phyloP scores from a whole-genome alignment of 148 eudicot species.

The Chenopodium quinoa region DNA sequence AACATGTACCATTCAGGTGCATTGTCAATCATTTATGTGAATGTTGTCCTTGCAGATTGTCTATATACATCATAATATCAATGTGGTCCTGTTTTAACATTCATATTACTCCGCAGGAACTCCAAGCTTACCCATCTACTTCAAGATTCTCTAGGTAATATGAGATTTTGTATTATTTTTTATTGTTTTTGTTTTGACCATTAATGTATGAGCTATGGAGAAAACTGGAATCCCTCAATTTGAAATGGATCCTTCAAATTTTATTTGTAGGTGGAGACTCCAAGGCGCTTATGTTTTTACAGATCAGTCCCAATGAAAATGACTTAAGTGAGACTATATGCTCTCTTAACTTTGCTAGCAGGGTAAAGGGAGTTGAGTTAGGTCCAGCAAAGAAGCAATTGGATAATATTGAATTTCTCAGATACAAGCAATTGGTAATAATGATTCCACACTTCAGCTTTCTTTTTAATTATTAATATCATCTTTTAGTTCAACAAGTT shows the following conservation, averaged over 20 bases:
- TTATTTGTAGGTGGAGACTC: slow-evolving; percentile 80
- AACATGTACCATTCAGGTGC: slow-evolving; percentile 84
- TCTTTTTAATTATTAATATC: neutral
- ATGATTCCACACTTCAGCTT: neutral
- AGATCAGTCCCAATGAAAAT: slow-evolving; percentile 86
- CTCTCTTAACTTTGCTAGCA: slow-evolving; percentile 88
- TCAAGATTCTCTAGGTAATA: slow-evolving; percentile 92
- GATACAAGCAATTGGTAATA: slow-evolving; percentile 80
- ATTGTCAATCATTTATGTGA: neutral
- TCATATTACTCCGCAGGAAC: slow-evolving; percentile 49
- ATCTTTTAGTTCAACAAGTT: neutral
- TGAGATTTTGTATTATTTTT: neutral
- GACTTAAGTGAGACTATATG: slow-evolving; percentile 88
- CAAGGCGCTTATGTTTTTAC: slow-evolving; percentile 93
- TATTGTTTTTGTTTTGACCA: neutral
- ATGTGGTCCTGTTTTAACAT: slow-evolving; percentile 6
- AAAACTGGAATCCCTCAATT: neutral
- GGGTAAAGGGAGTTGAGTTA: slow-evolving; percentile 94
- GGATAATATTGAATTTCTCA: slow-evolving; percentile 65
- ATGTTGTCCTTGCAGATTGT: neutral
- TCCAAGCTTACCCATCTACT: slow-evolving; percentile 97
- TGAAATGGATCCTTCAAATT: neutral
- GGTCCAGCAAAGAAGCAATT: slow-evolving; percentile 97
- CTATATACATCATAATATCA: neutral
- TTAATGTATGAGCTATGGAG: neutral